A percentile compares a stretch with the other conserved stretches of the same genome.
phyloP scores from a whole-genome alignment of 805 yeast species.

The baker's yeast (Saccharomyces cerevisiae) region DNA sequence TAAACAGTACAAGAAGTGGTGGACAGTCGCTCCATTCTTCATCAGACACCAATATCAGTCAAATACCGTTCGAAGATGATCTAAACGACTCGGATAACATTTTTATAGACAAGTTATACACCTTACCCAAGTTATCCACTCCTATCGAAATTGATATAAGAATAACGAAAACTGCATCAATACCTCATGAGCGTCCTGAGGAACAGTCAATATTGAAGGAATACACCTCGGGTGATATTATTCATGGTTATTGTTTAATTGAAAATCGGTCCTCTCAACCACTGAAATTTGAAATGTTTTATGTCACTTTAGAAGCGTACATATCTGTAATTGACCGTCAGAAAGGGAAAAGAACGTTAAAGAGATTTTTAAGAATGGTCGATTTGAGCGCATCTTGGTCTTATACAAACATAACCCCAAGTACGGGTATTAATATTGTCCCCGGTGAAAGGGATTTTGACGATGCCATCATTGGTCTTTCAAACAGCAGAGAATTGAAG shows the following conservation, averaged over 20 bases:
- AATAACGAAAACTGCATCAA: constrained; percentile 45
- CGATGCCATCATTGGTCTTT: constrained; percentile 42
- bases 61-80: constrained; percentile 25
- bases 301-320: constrained; percentile 40
- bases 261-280: constrained; percentile 40
- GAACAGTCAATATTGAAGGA: constrained; percentile 43
- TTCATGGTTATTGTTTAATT: constrained; percentile 50
- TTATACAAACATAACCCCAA: constrained; percentile 43
- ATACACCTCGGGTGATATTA: constrained; percentile 59
- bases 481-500: constrained; percentile 39
- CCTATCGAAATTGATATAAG: constrained; percentile 43
- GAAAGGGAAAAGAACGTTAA: constrained; percentile 31
- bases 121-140: constrained; percentile 37
- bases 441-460: constrained; percentile 41
- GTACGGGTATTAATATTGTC: constrained; percentile 42
- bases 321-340: constrained; percentile 28
- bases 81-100: constrained; percentile 36
- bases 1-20: constrained; percentile 1
- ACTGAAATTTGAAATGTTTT: constrained; percentile 56
- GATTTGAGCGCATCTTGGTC: constrained; percentile 51
- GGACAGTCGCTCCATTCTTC: background rate
- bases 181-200: constrained; percentile 37
- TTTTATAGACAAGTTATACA: constrained; percentile 44
- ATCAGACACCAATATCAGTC: background rate
- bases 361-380: constrained; percentile 51